phyloP scores from a whole-genome alignment of 306 rosid species.

The Vicia villosa region DNA sequence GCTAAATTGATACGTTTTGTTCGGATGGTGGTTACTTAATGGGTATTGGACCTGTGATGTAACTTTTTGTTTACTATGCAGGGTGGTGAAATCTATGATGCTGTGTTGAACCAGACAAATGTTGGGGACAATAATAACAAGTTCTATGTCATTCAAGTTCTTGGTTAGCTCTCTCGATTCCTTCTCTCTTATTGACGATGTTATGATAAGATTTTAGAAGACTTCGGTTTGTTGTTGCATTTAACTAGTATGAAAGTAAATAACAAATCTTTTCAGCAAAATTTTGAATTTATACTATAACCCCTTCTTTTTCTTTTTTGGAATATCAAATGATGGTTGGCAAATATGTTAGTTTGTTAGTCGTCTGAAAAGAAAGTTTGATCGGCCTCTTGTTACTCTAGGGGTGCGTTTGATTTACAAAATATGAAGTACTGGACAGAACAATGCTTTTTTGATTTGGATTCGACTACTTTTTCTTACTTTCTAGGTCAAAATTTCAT shows the following conservation, averaged over 20 bases:
- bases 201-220: background rate
- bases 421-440: too few species aligned
- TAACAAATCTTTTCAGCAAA: too few species aligned
- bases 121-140: slow-evolving; percentile 85
- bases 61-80: slow-evolving; percentile 33
- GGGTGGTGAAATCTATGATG: slow-evolving; percentile 85
- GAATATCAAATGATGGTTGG: background rate
- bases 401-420: too few species aligned
- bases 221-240: background rate
- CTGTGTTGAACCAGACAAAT: slow-evolving; percentile 91
- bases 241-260: too few species aligned
- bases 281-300: background rate
- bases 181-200: background rate
- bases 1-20: slow-evolving; percentile 22
- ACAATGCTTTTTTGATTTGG: background rate
- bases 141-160: slow-evolving; percentile 85
- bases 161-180: slow-evolving; percentile 58
- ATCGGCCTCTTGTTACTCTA: background rate
- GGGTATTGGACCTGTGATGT: background rate
- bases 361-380: slow-evolving; percentile 11
- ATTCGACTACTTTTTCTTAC: slow-evolving; percentile 26
- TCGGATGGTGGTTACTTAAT: background rate
- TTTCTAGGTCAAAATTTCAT: slow-evolving; percentile 14
- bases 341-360: background rate
- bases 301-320: background rate